Base-by-base conservation (phyloP, 768 basidiomycete genomes). In the Mycena capillaripes region DNA sequence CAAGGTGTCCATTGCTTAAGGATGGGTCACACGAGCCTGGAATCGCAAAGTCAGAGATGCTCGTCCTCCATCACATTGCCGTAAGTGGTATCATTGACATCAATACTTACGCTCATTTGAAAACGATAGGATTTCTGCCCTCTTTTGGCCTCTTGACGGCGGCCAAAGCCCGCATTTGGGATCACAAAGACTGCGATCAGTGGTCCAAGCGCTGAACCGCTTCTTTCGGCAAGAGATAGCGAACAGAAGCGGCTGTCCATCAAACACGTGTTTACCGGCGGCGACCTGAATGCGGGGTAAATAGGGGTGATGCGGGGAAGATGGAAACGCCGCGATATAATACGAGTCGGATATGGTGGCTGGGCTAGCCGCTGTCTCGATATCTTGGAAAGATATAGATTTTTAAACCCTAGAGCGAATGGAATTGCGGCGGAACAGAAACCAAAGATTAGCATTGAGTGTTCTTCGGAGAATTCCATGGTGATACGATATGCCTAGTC, bases 391-490 rank as follows among this genome's bases (percentile, higher is more conserved):
- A 10, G 38, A 25, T 23, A 9, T n/a, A 11, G 8, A 17, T 52
- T 57, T 32, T 57, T 44, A 23, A 1, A 19, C 19, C 5, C 16
- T 23, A 25, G 32, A 14, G n/a, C 36, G 8, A 48, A 48, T 46
- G 30, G 38, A 27, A 44, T 56, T 53, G 68, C n/a, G 60, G 40
- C 40, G 30, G 52, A 17, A 44, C 3, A 27, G n/a, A 29, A 12
- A 27, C n/a, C n/a, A n/a, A 17, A 57, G 12, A 57, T 38, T 17
- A 44, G 19, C 21, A 38, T 16, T 38, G 27, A 34, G 16, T 19
- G 23, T 68, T 52, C 66, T 40, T 14, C 17, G 10, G 32, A 38
- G 66, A 67, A 67, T 58, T 58, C 66, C 57, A 50, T 67, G 46
- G 46, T 27, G 21, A 62, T 14, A 16, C 4, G 6, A 44, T 4